Percentiles rank a stretch among this genome's conserved stretches.
Evolutionary conservation across 2,329 filamentous ascomycete species (phyloP).

Genomic region (Ophiostoma himal-ulmi): DNA sequence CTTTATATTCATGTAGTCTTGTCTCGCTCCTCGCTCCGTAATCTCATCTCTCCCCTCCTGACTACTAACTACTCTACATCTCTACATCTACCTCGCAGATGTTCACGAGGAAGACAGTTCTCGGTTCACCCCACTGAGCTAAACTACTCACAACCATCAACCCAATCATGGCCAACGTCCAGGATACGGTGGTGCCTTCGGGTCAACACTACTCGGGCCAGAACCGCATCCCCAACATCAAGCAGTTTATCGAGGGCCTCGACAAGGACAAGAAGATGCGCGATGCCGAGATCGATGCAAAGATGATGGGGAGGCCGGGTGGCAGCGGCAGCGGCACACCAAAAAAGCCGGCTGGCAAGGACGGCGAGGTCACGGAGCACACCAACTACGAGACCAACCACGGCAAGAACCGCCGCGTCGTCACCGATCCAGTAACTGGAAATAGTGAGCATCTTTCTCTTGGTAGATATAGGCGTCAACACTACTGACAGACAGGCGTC

Average conservation of each 20-base stretch:
- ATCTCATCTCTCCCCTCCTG: neutral
- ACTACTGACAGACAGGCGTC: conserved; percentile 47
- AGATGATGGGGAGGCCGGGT: neutral
- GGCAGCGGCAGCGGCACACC: neutral
- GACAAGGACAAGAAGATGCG: conserved; percentile 73
- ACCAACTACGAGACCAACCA: conserved; percentile 38
- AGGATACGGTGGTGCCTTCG: conserved; percentile 40
- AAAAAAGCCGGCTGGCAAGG: conserved; percentile 29
- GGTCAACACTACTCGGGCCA: conserved; percentile 71
- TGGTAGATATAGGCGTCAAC: neutral
- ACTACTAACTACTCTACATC: neutral
- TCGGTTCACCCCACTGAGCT: neutral
- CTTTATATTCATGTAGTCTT: neutral
- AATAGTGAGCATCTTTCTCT: conserved; percentile 34
- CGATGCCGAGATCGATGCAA: conserved; percentile 63
- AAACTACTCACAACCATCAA: neutral
- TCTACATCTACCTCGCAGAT: neutral
- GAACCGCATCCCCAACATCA: conserved; percentile 83
- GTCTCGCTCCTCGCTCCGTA: neutral
- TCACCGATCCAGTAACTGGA: conserved; percentile 85
- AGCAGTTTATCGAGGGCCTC: conserved; percentile 72
- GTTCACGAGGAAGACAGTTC: neutral
- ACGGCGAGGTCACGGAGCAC: conserved; percentile 40
- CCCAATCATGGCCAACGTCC: conserved; percentile 28
- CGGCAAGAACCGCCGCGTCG: conserved; percentile 55